Evolutionary conservation across 805 yeast species (phyloP).

Genomic region (Yamadazyma akitaensis): DNA sequence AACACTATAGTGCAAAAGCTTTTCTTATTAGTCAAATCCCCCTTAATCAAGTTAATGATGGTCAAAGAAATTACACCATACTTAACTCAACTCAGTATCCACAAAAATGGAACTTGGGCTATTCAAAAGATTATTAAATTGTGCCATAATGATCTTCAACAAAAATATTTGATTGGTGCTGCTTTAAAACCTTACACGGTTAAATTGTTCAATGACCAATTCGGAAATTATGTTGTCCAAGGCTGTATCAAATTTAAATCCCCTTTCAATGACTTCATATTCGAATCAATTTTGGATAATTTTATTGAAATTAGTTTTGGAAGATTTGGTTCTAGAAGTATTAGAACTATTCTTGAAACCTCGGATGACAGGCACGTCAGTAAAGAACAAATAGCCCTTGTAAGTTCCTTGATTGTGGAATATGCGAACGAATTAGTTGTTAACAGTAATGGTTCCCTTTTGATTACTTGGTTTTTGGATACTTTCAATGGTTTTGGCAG

Average conservation of each 20-base stretch:
- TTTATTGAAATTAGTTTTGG: constrained; percentile 82
- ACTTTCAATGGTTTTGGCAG: constrained; percentile 42
- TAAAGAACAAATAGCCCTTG: constrained; percentile 62
- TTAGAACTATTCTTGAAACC: constrained; percentile 88
- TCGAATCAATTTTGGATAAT: constrained; percentile 74
- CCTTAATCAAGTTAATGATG: constrained; percentile 75
- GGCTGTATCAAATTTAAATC: constrained; percentile 87
- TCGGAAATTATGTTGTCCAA: constrained; percentile 94
- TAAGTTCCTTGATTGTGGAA: constrained; percentile 74
- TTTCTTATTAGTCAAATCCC: constrained; percentile 63
- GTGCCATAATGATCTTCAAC: constrained; percentile 48
- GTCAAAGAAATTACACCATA: constrained; percentile 72
- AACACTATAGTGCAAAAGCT: constrained; percentile 93
- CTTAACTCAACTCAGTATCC: constrained; percentile 88
- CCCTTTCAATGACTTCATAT: constrained; percentile 86
- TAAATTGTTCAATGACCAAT: constrained; percentile 88
- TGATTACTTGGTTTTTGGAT: constrained; percentile 93
- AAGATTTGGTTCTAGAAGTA: constrained; percentile 92
- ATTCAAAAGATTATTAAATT: constrained; percentile 88
- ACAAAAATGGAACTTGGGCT: constrained; percentile 99
- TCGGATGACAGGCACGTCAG: constrained; percentile 36
- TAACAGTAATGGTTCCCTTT: constrained; percentile 82
- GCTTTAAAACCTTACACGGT: constrained; percentile 78
- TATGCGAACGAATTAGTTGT: constrained; percentile 76
- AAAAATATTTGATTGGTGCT: constrained; percentile 59